Conservation (phyloP, 2,329 filamentous ascomycete genomes). For the Fusarium odoratissimum region DNA sequence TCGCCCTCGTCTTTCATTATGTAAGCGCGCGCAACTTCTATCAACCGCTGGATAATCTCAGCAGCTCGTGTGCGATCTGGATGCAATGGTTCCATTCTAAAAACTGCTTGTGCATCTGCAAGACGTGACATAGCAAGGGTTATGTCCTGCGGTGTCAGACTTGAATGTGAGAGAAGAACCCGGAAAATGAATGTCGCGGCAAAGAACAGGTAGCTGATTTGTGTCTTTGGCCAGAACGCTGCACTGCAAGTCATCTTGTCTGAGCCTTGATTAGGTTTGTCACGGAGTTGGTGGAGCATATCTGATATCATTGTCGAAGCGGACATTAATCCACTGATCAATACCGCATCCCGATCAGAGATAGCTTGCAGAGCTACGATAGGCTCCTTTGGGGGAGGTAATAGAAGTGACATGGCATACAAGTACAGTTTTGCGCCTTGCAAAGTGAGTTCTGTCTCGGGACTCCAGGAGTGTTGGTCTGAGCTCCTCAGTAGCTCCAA, state of each 20-base stretch:
- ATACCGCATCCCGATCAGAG: not conserved
- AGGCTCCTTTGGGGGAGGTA: not conserved
- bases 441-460: not conserved
- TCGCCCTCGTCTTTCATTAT: fast-evolving
- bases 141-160: not conserved
- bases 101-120: not conserved
- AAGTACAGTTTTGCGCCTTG: not conserved
- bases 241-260: fast-evolving
- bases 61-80: not conserved
- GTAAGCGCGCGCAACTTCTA: too few relatives aligned
- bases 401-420: not conserved
- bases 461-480: not conserved
- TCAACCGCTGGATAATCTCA: not conserved
- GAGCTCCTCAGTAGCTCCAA: not conserved
- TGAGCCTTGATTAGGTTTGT: fast-evolving
- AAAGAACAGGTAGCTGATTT: not conserved
- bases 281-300: fast-evolving
- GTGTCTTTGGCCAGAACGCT: not conserved
- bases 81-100: not conserved
- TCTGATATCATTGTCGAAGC: not conserved
- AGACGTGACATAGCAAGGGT: not conserved
- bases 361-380: fast-evolving
- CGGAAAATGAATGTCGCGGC: not conserved
- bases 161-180: not conserved
- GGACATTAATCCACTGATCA: not conserved